phyloP scores from a whole-genome alignment of 306 rosid genomes.

The Boehmeria nivea region DNA sequence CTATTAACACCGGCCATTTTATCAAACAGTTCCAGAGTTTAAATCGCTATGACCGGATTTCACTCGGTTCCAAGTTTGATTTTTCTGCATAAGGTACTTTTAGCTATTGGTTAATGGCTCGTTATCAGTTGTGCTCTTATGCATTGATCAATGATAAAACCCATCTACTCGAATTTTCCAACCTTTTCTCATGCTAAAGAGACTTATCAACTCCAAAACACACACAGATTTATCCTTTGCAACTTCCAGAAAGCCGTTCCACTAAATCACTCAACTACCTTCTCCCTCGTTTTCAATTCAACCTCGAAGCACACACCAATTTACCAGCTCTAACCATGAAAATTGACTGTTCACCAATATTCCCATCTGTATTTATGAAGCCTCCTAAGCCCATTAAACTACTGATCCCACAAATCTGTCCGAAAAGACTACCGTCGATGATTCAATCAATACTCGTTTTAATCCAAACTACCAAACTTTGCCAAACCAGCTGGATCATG shows the following conservation, averaged over 20 bases:
- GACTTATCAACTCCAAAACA: too few relatives aligned
- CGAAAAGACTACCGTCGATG: not conserved
- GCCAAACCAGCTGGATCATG: not conserved
- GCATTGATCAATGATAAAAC: too few relatives aligned
- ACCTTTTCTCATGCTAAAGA: too few relatives aligned
- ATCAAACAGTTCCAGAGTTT: too few relatives aligned
- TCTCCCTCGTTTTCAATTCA: not conserved
- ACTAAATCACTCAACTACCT: not conserved
- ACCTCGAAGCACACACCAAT: not conserved
- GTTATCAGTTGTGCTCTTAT: too few relatives aligned
- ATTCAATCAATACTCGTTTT: not conserved
- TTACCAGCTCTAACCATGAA: conserved; percentile 5
- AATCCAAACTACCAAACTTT: not conserved
- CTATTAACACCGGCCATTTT: too few relatives aligned
- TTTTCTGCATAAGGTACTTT: too few relatives aligned
- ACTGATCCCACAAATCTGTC: not conserved
- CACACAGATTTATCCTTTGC: not conserved
- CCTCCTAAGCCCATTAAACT: not conserved
- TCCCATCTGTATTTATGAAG: conserved; percentile 5
- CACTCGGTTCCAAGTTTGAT: too few relatives aligned
- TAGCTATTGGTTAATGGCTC: too few relatives aligned
- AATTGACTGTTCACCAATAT: conserved; percentile 5
- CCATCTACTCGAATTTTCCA: too few relatives aligned
- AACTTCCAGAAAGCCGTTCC: not conserved
- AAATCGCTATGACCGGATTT: too few relatives aligned